Evolutionary conservation across 139 green algal species (phyloP).

Genomic region (Coelastrella sp.): DNA sequence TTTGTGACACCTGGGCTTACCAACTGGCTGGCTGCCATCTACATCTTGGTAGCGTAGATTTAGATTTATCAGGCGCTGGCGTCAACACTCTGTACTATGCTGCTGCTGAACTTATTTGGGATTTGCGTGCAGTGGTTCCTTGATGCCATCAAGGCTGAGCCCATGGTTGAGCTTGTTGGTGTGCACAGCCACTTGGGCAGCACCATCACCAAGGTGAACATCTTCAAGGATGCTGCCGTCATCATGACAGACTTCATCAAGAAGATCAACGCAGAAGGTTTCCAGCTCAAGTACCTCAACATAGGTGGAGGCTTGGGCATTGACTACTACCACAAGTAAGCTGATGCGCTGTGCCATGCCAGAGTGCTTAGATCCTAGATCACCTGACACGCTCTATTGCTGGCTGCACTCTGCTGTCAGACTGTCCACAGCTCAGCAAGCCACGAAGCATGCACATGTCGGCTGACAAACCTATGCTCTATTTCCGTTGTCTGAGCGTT

Average conservation of each 20-base stretch:
- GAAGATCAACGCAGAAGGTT: conserved; percentile 91
- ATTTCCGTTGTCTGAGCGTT: background rate
- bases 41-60: background rate
- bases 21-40: background rate
- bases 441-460: too few species aligned
- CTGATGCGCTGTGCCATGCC: background rate
- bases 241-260: conserved; percentile 96
- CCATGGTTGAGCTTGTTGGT: conserved; percentile 89
- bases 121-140: conserved; percentile 79
- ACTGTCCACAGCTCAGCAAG: background rate
- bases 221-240: conserved; percentile 93
- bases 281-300: conserved; percentile 95
- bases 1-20: too few species aligned
- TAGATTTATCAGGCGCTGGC: background rate
- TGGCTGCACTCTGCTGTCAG: background rate
- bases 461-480: background rate
- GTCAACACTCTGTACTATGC: too few species aligned
- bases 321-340: conserved; percentile 87
- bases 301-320: conserved; percentile 98
- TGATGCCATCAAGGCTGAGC: conserved; percentile 82
- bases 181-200: conserved; percentile 96
- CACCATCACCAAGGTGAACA: conserved; percentile 98
- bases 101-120: too few species aligned
- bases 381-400: background rate
- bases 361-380: too few species aligned